Conservation (phyloP, 768 basidiomycete species). For the Calocera cornea region DNA sequence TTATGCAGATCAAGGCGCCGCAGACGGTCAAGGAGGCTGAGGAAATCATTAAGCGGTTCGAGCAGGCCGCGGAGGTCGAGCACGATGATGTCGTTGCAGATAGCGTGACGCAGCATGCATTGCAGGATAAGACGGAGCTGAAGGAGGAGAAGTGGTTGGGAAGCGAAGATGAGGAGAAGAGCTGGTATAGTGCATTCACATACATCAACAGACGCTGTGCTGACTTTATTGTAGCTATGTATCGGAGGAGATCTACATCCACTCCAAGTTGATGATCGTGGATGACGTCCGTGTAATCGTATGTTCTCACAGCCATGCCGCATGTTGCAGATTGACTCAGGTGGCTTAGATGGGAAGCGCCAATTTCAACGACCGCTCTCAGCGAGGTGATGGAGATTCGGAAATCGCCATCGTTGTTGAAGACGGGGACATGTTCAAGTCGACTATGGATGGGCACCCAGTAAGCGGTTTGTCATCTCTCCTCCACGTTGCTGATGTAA, state of each 20-base stretch:
- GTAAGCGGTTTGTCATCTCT: conserved; percentile 11
- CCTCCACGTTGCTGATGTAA: background rate
- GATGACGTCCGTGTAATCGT: conserved; percentile 85
- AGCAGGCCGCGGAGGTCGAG: conserved; percentile 47
- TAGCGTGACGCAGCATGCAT: conserved; percentile 67
- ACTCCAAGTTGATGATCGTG: conserved; percentile 60
- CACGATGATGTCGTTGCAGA: conserved; percentile 55
- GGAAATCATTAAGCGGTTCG: conserved; percentile 54
- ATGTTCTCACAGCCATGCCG: conserved; percentile 23
- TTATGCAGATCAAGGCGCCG: conserved; percentile 56
- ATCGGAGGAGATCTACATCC: conserved; percentile 70
- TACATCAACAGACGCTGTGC: conserved; percentile 13
- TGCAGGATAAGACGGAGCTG: conserved; percentile 48
- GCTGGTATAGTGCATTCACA: conserved; percentile 39
- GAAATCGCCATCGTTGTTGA: conserved; percentile 91
- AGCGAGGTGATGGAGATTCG: conserved; percentile 71
- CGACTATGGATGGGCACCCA: conserved; percentile 62
- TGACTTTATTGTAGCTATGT: conserved; percentile 43
- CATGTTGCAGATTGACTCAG: background rate
- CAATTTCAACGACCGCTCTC: conserved; percentile 23
- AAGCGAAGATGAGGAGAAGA: conserved; percentile 64
- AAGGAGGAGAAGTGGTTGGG: conserved; percentile 77
- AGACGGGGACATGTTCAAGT: conserved; percentile 62
- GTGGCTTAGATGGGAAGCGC: conserved; percentile 24
- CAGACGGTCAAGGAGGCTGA: conserved; percentile 51